Base-by-base conservation (phyloP, 2,329 filamentous ascomycete species). In the Penicillium sp. region DNA sequence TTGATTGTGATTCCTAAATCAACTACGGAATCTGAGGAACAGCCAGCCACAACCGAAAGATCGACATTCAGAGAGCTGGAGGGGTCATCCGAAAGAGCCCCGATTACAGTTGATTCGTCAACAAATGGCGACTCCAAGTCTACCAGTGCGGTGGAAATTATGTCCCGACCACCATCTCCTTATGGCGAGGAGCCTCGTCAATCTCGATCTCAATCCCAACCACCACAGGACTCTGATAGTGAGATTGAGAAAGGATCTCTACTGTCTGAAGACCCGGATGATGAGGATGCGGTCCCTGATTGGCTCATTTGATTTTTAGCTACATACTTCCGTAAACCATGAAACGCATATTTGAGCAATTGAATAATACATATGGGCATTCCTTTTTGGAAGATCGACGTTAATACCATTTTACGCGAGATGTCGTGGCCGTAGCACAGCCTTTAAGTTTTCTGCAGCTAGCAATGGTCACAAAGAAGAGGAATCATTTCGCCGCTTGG, bases 261-360 rank as follows among this genome's bases (percentile, higher is more conserved):
- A 42, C 68, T 82, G 7, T 81, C 82, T 1, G 79, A 86, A 59
- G 83, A 86, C 60, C 83, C 83, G 0, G 83, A 86, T 28, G 83
- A 86, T 58, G 81, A 85, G 44, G 83, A 86, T 63, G 82, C 82
- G 2, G 82, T 86, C 56, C 83, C 83, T 3, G 82, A 86, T 39
- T 86, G 83, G 83, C 65, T 86, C 43, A 67, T 74, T 62, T 46
- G 67, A 70, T 59, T 68, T 57, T 38, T 13, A 6, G 35, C 35
- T 9, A 36, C 11, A 22, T 5, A 36, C 11, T 38, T 5, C 4
- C 20, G 16, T 38, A 13, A 20, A 20, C 5, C 30, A 33, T 33
- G 14, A 8, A n/a, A 33, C n/a, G n/a, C 31, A 33, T n/a, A 28
- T 28, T 22, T 22, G 20, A 22, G 20, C 20, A 22, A 22, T 22